Evolutionary conservation across 345 rosid species (phyloP).

Genomic region (Passiflora organensis): DNA sequence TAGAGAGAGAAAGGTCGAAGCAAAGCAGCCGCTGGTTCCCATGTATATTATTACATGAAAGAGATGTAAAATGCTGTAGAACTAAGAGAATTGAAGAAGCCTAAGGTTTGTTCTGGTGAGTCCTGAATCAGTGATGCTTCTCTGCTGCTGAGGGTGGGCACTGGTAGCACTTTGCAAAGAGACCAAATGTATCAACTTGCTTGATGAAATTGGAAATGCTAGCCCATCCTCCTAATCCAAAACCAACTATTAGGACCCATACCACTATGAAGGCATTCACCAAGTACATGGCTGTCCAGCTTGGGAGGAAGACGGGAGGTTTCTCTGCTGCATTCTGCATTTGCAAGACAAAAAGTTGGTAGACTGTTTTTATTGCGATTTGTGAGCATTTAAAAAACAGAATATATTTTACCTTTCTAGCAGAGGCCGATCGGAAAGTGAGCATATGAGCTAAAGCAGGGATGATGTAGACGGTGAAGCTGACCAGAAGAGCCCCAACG

Average conservation of each 20-base stretch:
- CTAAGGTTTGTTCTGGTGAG: no score
- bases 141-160: conserved; percentile 45
- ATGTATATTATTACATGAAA: no score
- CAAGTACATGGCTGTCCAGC: conserved; percentile 28
- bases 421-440: conserved; percentile 60
- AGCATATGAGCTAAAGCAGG: conserved; percentile 80
- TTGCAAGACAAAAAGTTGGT: background rate
- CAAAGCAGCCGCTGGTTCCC: no score
- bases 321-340: conserved; percentile 29
- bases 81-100: no score
- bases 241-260: conserved; percentile 27
- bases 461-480: conserved; percentile 86
- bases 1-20: no score
- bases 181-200: conserved; percentile 79
- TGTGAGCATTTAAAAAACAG: background rate
- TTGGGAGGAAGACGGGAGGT: conserved; percentile 25
- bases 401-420: conserved; percentile 45
- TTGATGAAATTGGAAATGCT: conserved; percentile 47
- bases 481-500: conserved; percentile 76
- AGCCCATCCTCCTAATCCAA: conserved; percentile 34
- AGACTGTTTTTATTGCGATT: background rate
- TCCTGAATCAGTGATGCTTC: no score
- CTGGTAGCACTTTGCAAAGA: conserved; percentile 87
- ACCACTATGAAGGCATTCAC: conserved; percentile 24
- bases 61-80: no score